A percentile compares a stretch with the other conserved stretches of the same genome.
Conservation (phyloP, 2,329 filamentous ascomycete genomes). For the Cephalotrichum gorgonifer region DNA sequence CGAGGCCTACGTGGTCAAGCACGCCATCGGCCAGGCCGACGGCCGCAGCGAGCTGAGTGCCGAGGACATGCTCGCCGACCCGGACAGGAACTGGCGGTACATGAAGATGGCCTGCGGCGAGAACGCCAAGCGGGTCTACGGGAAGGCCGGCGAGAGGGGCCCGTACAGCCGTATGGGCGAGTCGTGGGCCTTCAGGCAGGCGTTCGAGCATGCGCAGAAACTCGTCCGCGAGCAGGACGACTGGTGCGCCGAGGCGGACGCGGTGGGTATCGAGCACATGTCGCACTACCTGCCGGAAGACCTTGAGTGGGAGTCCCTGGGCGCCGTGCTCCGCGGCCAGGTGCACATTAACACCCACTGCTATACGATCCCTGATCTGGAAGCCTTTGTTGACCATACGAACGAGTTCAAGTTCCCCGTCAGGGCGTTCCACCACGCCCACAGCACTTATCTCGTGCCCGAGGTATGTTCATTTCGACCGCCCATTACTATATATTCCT, state of each 20-base stretch:
- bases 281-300: slow-evolving; percentile 50
- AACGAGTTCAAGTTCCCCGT: slow-evolving; percentile 62
- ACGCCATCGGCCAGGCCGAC: slow-evolving; percentile 48
- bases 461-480: slow-evolving; percentile 39
- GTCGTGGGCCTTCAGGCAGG: slow-evolving; percentile 58
- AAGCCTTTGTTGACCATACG: slow-evolving; percentile 59
- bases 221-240: slow-evolving; percentile 53
- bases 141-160: slow-evolving; percentile 38
- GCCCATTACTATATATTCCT: not conserved
- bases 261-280: slow-evolving; percentile 37
- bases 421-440: slow-evolving; percentile 60
- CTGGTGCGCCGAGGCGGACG: slow-evolving; percentile 51
- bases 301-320: slow-evolving; percentile 52
- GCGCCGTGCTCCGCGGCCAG: slow-evolving; percentile 54
- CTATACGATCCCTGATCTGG: slow-evolving; percentile 59
- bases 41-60: slow-evolving; percentile 54
- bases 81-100: slow-evolving; percentile 55
- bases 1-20: slow-evolving; percentile 60
- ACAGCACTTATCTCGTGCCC: slow-evolving; percentile 55
- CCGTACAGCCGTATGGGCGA: slow-evolving; percentile 56
- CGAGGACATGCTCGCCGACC: slow-evolving; percentile 54
- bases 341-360: slow-evolving; percentile 63
- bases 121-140: slow-evolving; percentile 55
- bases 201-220: slow-evolving; percentile 51
- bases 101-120: slow-evolving; percentile 72